phyloP scores from a whole-genome alignment of 371 early-diverging fungal species.

The Mortierella polycephala region DNA sequence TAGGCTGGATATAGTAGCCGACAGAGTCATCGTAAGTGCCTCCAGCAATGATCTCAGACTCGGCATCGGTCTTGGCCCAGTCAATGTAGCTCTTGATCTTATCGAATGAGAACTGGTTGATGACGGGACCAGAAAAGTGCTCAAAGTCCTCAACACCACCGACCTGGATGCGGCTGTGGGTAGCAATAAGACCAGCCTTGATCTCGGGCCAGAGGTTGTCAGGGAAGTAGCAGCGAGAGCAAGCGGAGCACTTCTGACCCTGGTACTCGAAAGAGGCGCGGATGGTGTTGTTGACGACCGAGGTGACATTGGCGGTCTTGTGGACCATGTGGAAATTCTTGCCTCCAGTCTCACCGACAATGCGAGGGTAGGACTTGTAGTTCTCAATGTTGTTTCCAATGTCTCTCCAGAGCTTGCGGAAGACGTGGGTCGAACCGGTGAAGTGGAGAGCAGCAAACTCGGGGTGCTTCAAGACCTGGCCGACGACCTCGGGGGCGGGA shows the following conservation, averaged over 20 bases:
- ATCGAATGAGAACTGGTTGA: conserved; percentile 93
- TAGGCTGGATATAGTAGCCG: conserved; percentile 95
- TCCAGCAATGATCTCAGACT: conserved; percentile 84
- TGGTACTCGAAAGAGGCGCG: conserved; percentile 96
- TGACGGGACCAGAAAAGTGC: conserved; percentile 73
- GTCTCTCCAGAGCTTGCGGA: conserved; percentile 93
- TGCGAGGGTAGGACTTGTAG: conserved; percentile 94
- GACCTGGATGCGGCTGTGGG: conserved; percentile 81
- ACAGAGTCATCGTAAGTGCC: conserved; percentile 84
- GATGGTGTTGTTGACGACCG: conserved; percentile 84
- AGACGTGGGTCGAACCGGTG: conserved; percentile 95
- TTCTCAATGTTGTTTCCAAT: conserved; percentile 91
- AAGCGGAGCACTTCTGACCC: conserved; percentile 98
- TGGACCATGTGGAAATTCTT: conserved; percentile 98
- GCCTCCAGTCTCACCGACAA: conserved; percentile 98
- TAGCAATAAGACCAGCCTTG: conserved; percentile 70
- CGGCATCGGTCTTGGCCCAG: conserved; percentile 68
- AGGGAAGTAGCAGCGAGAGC: conserved; percentile 92
- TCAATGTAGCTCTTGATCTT: conserved; percentile 93
- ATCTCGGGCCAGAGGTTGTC: conserved; percentile 84
- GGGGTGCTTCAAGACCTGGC: conserved; percentile 79
- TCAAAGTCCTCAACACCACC: conserved; percentile 87
- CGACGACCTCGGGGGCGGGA: conserved; percentile 81
- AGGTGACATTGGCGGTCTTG: conserved; percentile 72
- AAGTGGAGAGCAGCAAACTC: conserved; percentile 98